Evolutionary conservation across 768 basidiomycete species (phyloP).

Genomic region (Hygrophoropsis aurantiaca): DNA sequence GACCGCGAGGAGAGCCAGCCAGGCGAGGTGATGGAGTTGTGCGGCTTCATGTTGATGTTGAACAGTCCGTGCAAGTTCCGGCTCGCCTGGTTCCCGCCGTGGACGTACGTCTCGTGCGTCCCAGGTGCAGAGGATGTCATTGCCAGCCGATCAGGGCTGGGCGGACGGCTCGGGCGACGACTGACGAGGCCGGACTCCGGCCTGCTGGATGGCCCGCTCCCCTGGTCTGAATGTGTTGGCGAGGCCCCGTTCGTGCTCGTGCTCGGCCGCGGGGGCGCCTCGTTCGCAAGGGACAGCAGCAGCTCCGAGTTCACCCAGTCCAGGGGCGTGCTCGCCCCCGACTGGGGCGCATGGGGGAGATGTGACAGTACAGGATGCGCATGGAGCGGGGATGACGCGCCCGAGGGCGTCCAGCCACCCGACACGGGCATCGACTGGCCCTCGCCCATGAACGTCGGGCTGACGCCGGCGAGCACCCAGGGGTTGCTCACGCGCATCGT

Average conservation of each 20-base stretch:
- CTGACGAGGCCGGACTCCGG: conserved; percentile 29
- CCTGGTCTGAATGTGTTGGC: conserved; percentile 25
- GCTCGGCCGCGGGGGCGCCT: conserved; percentile 24
- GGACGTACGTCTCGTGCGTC: conserved; percentile 50
- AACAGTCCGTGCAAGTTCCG: conserved; percentile 53
- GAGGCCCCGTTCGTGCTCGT: conserved; percentile 16
- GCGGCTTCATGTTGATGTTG: conserved; percentile 63
- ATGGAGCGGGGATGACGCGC: conserved; percentile 40
- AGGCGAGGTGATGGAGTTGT: conserved; percentile 44
- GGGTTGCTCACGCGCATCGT: conserved; percentile 66
- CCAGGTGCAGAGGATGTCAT: conserved; percentile 13
- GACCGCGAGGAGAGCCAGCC: conserved; percentile 42
- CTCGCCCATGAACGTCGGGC: conserved; percentile 30
- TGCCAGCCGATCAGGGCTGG: conserved; percentile 54
- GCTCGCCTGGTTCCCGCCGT: conserved; percentile 47
- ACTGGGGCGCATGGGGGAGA: conserved; percentile 43
- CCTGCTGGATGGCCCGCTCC: conserved; percentile 24
- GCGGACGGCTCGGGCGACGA: conserved; percentile 44
- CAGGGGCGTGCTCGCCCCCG: conserved; percentile 48
- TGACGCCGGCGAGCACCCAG: conserved; percentile 47
- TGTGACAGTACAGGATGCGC: conserved; percentile 26
- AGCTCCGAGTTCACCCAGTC: conserved; percentile 89
- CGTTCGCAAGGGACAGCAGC: conserved; percentile 57
- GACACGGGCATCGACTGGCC: conserved; percentile 14
- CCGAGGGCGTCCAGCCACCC: conserved; percentile 26